These are phyloP conservation scores for Xylaria cubensis DNA, from an alignment of 495 filamentous ascomycete genomes.

Conservation along the genomic window DNA sequence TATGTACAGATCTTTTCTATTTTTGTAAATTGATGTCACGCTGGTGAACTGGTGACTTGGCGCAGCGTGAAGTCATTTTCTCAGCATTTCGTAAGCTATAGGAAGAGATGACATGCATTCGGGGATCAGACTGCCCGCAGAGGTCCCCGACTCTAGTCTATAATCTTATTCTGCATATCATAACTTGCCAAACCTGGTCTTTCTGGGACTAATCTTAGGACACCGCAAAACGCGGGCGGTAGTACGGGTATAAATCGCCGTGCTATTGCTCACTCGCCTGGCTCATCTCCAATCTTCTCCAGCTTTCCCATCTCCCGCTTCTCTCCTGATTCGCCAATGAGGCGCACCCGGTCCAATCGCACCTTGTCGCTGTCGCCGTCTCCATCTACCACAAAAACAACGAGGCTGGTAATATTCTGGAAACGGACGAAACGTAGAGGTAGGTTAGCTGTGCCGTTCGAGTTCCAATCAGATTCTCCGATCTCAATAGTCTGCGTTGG, in stretches of 20 bases:
- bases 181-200: not conserved
- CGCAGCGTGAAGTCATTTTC: not conserved
- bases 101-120: not conserved
- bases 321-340: slow-evolving; percentile 92
- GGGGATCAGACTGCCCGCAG: not conserved
- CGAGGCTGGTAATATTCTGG: slow-evolving; percentile 85
- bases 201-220: not conserved
- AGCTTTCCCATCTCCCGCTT: slow-evolving; percentile 92
- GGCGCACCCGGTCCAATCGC: slow-evolving; percentile 80
- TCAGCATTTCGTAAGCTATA: slow-evolving; percentile 18
- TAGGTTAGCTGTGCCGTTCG: slow-evolving; percentile 84
- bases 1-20: not conserved
- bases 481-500: slow-evolving; percentile 80
- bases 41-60: not conserved
- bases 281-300: slow-evolving; percentile 89
- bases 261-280: slow-evolving; percentile 57
- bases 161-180: not conserved
- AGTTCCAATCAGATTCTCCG: slow-evolving; percentile 82
- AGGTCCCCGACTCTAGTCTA: slow-evolving; percentile 10
- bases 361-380: slow-evolving; percentile 87
- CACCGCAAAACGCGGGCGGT: slow-evolving; percentile 27
- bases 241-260: slow-evolving; percentile 7
- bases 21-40: not conserved
- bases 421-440: slow-evolving; percentile 94
- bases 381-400: slow-evolving; percentile 88